Percentiles rank a stretch among this genome's conserved stretches.
Evolutionary conservation across 1,139 yeast genomes (phyloP).

Genomic region (Pichia inconspicua): DNA sequence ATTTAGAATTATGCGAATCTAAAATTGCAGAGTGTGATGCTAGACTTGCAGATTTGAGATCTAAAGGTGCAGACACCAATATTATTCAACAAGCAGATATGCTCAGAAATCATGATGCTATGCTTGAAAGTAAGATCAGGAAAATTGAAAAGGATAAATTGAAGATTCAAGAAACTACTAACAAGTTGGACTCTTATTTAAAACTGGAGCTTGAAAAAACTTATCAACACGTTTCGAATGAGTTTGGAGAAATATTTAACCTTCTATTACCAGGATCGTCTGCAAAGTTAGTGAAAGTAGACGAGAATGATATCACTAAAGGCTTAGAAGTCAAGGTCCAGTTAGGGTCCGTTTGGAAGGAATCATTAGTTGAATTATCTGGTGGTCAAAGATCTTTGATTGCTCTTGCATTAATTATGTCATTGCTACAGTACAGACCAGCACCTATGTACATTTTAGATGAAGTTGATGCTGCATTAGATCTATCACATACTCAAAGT

Average conservation of each 20-base stretch:
- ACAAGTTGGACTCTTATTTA: constrained; percentile 81
- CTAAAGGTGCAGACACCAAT: constrained; percentile 71
- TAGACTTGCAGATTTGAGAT: constrained; percentile 65
- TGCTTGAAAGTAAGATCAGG: constrained; percentile 71
- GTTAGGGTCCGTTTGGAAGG: constrained; percentile 92
- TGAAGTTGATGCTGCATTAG: constrained; percentile 98
- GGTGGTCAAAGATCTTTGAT: constrained; percentile 96
- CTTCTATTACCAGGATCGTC: constrained; percentile 85
- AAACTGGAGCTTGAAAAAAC: constrained; percentile 76
- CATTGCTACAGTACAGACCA: constrained; percentile 90
- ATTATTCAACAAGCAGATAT: constrained; percentile 93
- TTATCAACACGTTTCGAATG: constrained; percentile 76
- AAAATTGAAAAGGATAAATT: constrained; percentile 87
- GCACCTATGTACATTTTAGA: constrained; percentile 98
- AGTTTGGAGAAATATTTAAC: constrained; percentile 87
- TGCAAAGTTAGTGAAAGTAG: constrained; percentile 81
- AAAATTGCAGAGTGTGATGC: constrained; percentile 53
- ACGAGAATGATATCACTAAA: constrained; percentile 67
- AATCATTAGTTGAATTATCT: constrained; percentile 85
- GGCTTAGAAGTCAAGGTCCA: constrained; percentile 91
- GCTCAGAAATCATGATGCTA: constrained; percentile 79
- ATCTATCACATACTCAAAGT: constrained; percentile 92
- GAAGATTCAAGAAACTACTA: constrained; percentile 83
- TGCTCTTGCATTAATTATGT: constrained; percentile 90
- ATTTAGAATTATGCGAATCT: constrained; percentile 54